Percentiles rank a stretch among this genome's conserved stretches.
phyloP scores from a whole-genome alignment of 1,284 basidiomycete species.

The Heterobasidion annosum region DNA sequence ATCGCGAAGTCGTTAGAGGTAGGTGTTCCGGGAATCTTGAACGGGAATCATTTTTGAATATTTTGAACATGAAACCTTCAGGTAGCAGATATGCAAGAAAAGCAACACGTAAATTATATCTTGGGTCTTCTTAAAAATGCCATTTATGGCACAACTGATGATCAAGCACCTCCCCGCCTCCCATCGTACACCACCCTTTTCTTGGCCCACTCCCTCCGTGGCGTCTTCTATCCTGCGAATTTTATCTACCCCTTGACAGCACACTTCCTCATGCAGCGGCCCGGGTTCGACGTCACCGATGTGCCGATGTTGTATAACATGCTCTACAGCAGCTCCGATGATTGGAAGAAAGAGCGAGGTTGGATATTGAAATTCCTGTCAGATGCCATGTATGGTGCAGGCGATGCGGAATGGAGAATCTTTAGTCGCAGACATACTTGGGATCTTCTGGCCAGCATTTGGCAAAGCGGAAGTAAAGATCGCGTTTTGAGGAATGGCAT shows the following conservation, averaged over 20 bases:
- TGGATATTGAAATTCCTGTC: conserved; percentile 86
- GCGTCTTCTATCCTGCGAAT: conserved; percentile 70
- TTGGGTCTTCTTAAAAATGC: conserved; percentile 65
- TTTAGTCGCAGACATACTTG: conserved; percentile 79
- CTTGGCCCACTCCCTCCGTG: conserved; percentile 70
- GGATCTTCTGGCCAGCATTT: conserved; percentile 79
- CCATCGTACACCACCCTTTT: conserved; percentile 77
- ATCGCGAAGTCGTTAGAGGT: conserved; percentile 53
- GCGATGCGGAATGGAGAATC: conserved; percentile 72
- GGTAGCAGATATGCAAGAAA: conserved; percentile 72
- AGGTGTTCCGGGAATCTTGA: conserved; percentile 10
- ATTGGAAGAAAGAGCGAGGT: conserved; percentile 76
- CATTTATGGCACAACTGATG: conserved; percentile 26
- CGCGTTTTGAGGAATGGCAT: conserved; percentile 43
- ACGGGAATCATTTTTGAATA: neutral
- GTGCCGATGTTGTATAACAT: conserved; percentile 82
- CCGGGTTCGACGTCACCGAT: conserved; percentile 64
- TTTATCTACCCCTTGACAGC: conserved; percentile 77
- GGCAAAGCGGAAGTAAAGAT: conserved; percentile 56
- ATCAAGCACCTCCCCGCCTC: conserved; percentile 36
- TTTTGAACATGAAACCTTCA: conserved; percentile 17
- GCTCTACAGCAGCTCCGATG: conserved; percentile 73
- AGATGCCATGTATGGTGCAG: conserved; percentile 66
- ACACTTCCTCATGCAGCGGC: conserved; percentile 79
- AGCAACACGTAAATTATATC: conserved; percentile 68